Evolutionary conservation across 768 basidiomycete genomes (phyloP), one percentile per base, ranked within the genome.

Genomic region (Lactarius sp.): DNA sequence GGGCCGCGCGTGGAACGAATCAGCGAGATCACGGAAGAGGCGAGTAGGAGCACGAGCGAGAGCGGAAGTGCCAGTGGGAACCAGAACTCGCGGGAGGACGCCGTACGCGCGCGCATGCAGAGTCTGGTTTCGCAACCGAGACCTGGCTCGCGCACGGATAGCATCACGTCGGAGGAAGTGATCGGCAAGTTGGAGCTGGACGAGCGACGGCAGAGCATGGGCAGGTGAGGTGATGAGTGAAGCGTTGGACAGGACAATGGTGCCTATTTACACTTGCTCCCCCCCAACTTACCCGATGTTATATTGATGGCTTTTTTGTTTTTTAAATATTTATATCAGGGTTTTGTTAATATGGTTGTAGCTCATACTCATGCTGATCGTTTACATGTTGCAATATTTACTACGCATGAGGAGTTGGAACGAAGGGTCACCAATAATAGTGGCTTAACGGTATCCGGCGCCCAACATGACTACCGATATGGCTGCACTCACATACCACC

Each of bases 171-270:
- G 31, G 75, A 73, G 65, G 83, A 85, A 73, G 82, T 85, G 7
- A 75, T 85, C 60, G 84, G 84, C 46, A 70, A 79, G 67, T 75
- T 85, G 76, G 83, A 85, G 56, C 71, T 77, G 39, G 76, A 77
- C 46, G 66, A 67, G 39, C 66, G 59, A 52, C 59, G 66, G 37
- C 66, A 56, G 56, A 67, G 66, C 49, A 52, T 52, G 55, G 66
- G 62, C 31, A 44, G 54, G 31, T 67, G 49, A 51, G 12, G 31
- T 33, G 18, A 27, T 51, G 58, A 37, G 10, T 37, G 12, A 49
- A 16, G 12, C 7, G 49, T 60, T 44, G 63, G 59, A 51, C 31
- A 42, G 59, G 63, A 60, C 53, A 33, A 13, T 27, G 33, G n/a
- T 34, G 53, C 27, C 27, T 52, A 31, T 51, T 39, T 42, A 33